Percentiles rank a stretch among this genome's conserved stretches.
These are phyloP conservation scores for Diaporthe longicolla DNA, from an alignment of 2,329 filamentous ascomycete species.

Conservation along the genomic window DNA sequence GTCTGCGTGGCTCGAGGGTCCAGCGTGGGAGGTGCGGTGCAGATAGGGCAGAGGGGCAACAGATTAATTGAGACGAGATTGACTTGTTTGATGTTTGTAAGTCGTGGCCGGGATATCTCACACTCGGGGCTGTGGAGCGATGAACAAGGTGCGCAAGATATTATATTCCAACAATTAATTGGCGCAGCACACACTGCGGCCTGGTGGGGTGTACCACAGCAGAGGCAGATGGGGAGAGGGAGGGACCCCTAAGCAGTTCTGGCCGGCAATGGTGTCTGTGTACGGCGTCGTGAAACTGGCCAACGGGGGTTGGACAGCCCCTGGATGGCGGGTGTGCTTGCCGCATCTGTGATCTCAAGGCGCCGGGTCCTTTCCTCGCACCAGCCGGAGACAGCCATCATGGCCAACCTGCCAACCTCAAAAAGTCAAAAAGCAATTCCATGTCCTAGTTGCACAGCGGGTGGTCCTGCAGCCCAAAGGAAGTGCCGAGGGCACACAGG, in stretches of 20 bases:
- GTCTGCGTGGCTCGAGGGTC: neutral
- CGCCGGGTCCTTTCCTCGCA: neutral
- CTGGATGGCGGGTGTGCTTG: constrained; percentile 32
- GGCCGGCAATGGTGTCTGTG: constrained; percentile 34
- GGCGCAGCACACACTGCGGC: neutral
- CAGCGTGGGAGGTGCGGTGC: neutral
- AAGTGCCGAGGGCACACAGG: constrained; percentile 15
- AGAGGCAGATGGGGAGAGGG: too few relatives aligned
- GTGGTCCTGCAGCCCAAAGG: constrained; percentile 8
- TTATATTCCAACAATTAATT: neutral
- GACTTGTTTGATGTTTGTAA: neutral
- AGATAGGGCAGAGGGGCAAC: neutral
- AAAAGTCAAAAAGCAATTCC: neutral
- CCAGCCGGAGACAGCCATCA: neutral
- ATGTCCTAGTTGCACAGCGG: constrained; percentile 1
- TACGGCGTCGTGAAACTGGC: constrained; percentile 32
- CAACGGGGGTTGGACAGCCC: constrained; percentile 10
- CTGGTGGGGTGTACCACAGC: too few relatives aligned
- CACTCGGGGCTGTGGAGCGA: neutral
- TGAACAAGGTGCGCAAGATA: too few relatives aligned
- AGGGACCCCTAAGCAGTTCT: constrained; percentile 8
- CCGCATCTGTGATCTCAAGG: neutral
- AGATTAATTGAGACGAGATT: neutral
- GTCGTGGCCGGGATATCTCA: neutral
- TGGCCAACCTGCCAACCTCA: too few relatives aligned